A percentile compares a stretch with the other conserved stretches of the same genome.
phyloP scores from a whole-genome alignment of 2,329 filamentous ascomycete species.

The Beauveria rudraprayagi region DNA sequence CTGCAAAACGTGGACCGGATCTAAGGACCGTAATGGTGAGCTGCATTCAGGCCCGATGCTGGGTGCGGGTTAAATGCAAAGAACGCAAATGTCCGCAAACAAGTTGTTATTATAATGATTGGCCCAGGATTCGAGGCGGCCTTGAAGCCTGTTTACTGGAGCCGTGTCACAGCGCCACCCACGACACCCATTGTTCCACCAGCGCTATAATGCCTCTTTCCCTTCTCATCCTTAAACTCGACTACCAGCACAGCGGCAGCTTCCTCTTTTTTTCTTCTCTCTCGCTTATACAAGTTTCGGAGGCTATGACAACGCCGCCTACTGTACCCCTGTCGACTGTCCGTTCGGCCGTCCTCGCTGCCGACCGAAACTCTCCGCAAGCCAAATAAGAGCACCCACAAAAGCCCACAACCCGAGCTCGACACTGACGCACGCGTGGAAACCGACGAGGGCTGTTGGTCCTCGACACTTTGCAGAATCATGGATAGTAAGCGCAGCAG shows the following conservation, averaged over 20 bases:
- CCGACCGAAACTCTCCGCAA: neutral
- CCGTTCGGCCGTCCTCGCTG: neutral
- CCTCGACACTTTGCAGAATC: neutral
- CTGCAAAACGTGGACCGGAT: neutral
- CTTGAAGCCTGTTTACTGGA: slow-evolving; percentile 3
- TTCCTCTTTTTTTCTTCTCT: neutral
- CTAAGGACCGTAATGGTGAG: neutral
- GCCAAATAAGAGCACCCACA: neutral
- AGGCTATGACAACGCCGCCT: neutral
- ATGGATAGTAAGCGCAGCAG: slow-evolving; percentile 4
- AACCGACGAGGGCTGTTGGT: neutral
- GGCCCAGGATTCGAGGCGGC: neutral
- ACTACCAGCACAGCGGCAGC: too few species aligned
- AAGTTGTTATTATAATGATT: neutral
- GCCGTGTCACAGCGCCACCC: neutral
- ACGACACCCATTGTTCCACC: neutral
- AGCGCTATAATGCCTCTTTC: neutral
- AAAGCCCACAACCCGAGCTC: neutral
- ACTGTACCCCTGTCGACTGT: neutral
- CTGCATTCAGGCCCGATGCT: neutral
- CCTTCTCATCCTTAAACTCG: neutral
- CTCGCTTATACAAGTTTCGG: neutral
- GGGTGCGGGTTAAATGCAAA: neutral
- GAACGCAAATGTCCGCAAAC: neutral
- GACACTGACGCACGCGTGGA: neutral